Percentiles rank a stretch among this genome's conserved stretches.
Evolutionary conservation across 2,329 filamentous ascomycete species (phyloP).

Genomic region (Truncatella angustata): DNA sequence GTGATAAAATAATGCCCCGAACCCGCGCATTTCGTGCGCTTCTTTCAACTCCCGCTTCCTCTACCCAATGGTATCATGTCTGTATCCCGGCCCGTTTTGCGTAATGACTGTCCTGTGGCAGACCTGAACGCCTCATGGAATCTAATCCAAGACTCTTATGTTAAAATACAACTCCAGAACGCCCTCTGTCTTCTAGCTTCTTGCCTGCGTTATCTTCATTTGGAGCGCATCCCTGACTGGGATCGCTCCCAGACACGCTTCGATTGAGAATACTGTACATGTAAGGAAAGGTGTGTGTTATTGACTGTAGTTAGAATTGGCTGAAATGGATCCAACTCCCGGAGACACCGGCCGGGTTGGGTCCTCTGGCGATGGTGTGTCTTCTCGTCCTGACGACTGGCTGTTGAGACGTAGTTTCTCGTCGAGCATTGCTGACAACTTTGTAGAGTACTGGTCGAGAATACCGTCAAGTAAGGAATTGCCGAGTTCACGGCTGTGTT

Average conservation of each 20-base stretch:
- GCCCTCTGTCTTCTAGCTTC: background rate
- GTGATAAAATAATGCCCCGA: background rate
- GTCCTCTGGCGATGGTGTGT: conserved; percentile 16
- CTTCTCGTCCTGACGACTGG: conserved; percentile 21
- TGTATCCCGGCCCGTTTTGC: too few relatives aligned
- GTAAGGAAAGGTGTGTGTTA: conserved; percentile 12
- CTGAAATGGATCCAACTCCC: conserved; percentile 18
- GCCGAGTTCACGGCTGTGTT: conserved; percentile 52
- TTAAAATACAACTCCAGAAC: background rate
- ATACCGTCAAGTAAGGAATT: conserved; percentile 61
- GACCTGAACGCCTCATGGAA: background rate
- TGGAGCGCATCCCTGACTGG: background rate
- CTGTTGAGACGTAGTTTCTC: conserved; percentile 60
- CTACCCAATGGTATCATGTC: conserved; percentile 22
- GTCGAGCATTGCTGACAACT: conserved; percentile 68
- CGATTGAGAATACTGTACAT: conserved; percentile 18
- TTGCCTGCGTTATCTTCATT: too few relatives aligned
- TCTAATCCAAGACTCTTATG: background rate
- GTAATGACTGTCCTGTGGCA: too few relatives aligned
- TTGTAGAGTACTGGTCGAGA: conserved; percentile 73
- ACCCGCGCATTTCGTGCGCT: background rate
- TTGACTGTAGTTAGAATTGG: conserved; percentile 7
- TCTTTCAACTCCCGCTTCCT: conserved; percentile 11
- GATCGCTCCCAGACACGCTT: conserved; percentile 8
- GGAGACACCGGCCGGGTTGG: conserved; percentile 19